Percentiles rank a stretch among this genome's conserved stretches.
Conservation (phyloP, 148 eudicot genomes). For the Linanthus parryae region DNA sequence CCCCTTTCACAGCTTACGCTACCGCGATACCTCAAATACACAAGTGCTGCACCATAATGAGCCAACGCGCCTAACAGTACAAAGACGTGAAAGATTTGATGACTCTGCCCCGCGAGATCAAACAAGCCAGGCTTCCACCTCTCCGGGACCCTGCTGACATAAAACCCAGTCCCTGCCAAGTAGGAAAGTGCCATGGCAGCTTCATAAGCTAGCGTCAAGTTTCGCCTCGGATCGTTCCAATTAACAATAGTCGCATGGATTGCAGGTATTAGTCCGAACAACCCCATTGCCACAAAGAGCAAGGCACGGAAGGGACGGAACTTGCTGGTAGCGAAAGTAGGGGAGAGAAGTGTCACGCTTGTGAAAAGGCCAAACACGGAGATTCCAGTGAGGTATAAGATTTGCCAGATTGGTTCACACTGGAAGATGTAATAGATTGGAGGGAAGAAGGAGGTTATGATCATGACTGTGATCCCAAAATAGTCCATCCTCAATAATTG, state of each 20-base stretch:
- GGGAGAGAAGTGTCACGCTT: slow-evolving; percentile 48
- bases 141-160: slow-evolving; percentile 77
- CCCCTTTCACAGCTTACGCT: slow-evolving; percentile 43
- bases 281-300: slow-evolving; percentile 68
- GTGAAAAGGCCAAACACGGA: slow-evolving; percentile 64
- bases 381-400: slow-evolving; percentile 58
- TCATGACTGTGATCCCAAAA: slow-evolving; percentile 77
- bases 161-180: slow-evolving; percentile 65
- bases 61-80: slow-evolving; percentile 87
- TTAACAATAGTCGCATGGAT: slow-evolving; percentile 49
- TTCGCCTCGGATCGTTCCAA: slow-evolving; percentile 64
- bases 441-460: slow-evolving; percentile 94
- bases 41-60: slow-evolving; percentile 76
- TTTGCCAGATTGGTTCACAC: slow-evolving; percentile 69
- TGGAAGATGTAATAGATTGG: slow-evolving; percentile 91
- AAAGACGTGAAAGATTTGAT: slow-evolving; percentile 86
- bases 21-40: slow-evolving; percentile 54
- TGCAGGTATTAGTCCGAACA: slow-evolving; percentile 74
- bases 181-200: slow-evolving; percentile 66
- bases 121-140: slow-evolving; percentile 89
- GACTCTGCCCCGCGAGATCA: slow-evolving; percentile 89
- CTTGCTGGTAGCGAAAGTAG: slow-evolving; percentile 52
- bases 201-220: slow-evolving; percentile 58
- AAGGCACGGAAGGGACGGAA: slow-evolving; percentile 51
- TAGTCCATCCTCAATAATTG: slow-evolving; percentile 61